Base-by-base conservation (phyloP, 495 filamentous ascomycete genomes). In the Diplogelasinospora grovesii region DNA sequence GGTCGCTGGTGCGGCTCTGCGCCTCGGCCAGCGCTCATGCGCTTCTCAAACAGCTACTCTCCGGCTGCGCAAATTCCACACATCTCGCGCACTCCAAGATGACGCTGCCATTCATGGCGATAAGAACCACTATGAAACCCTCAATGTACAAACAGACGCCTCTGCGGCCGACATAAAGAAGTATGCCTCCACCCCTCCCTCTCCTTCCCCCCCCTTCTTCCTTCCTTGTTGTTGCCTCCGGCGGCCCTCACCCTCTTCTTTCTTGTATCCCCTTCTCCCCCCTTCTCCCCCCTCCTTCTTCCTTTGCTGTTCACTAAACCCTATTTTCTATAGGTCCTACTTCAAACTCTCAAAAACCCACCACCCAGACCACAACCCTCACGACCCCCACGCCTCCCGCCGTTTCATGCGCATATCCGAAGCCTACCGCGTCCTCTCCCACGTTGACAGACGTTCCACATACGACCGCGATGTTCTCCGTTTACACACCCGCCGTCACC, bases 321-420 rank as follows among this genome's bases (percentile, higher is more conserved):
- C 13, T 18, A 20, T 16, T 28, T 6, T 2, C 5, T 22, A 24
- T 43, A 85, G 83, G 51, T 80, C 89, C 71, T 98, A 93, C 77
- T 96, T 94, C 75, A 53, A 69, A 49, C 84, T 98, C 59, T 95
- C 88, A 63, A 92, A 95, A 65, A 62, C 68, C 36, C 84, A 95
- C 77, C 92, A 98, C 69, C 92, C 92, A 10, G 92, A 98, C 76
- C 81, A 75, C 63, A 92, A 97, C 72, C 85, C 73, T 42, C 34
- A 65, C 44, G 81, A 94, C 66, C 82, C 85, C 1, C 58, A 69
- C 45, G 85, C 92, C 42, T 66, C 81, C 15, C 54, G 70, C 23
- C 85, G 83, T 58, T 98, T 98, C 75, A 77, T 89, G 64, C 68
- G 74, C 45, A 85, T 98, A 58, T 82, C 75, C 60, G 82, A 89